Evolutionary conservation across 2,329 filamentous ascomycete genomes (phyloP).

Genomic region (Paecilomyces fulvus): DNA sequence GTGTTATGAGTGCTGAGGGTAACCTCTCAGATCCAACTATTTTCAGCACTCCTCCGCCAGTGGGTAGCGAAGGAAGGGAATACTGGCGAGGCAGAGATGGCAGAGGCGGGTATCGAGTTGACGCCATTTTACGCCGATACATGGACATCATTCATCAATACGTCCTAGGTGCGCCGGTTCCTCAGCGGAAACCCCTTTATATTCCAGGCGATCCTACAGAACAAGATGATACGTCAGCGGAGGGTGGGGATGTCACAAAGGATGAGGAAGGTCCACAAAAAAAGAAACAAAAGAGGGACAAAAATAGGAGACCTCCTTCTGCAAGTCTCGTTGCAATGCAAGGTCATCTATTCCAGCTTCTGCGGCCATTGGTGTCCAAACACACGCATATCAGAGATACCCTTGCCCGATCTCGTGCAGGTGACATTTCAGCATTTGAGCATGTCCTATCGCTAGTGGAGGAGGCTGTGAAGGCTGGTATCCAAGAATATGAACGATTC

Average conservation of each 20-base stretch:
- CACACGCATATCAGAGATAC: constrained; percentile 80
- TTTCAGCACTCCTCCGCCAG: constrained; percentile 60
- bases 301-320: constrained; percentile 40
- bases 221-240: constrained; percentile 11
- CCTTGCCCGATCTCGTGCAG: constrained; percentile 60
- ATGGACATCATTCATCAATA: constrained; percentile 81
- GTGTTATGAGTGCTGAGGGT: constrained; percentile 91
- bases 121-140: constrained; percentile 80
- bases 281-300: constrained; percentile 39
- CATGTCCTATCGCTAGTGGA: constrained; percentile 68
- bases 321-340: constrained; percentile 75
- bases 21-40: constrained; percentile 88
- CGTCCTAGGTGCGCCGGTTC: constrained; percentile 57
- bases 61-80: constrained; percentile 61
- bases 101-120: constrained; percentile 76
- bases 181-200: constrained; percentile 63
- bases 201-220: constrained; percentile 46
- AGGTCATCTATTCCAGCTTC: constrained; percentile 84
- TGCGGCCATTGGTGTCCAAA: constrained; percentile 68
- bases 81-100: constrained; percentile 80
- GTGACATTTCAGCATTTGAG: constrained; percentile 71
- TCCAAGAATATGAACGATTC: constrained; percentile 55
- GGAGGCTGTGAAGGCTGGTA: constrained; percentile 59
- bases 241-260: constrained; percentile 24
- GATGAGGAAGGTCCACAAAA: constrained; percentile 42